A percentile compares a stretch with the other conserved stretches of the same genome.
These are phyloP conservation scores for Piloderma croceum DNA, from an alignment of 768 basidiomycete species.

Conservation along the genomic window DNA sequence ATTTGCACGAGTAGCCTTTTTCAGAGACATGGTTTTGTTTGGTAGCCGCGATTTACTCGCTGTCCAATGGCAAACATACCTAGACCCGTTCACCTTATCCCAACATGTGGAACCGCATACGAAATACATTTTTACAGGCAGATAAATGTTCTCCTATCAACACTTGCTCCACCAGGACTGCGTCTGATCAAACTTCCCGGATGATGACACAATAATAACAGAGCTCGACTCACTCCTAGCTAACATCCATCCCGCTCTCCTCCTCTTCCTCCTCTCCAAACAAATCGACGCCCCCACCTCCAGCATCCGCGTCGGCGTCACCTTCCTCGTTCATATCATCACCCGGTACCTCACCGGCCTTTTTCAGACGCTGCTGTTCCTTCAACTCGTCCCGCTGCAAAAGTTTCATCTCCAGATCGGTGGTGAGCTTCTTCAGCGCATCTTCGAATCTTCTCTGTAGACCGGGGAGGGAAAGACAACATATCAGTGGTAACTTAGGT, in stretches of 20 bases:
- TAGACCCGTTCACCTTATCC: too few relatives aligned
- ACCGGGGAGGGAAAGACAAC: background rate
- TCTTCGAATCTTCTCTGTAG: slow-evolving; percentile 88
- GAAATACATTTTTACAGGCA: too few relatives aligned
- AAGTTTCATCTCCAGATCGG: slow-evolving; percentile 81
- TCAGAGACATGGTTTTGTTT: too few relatives aligned
- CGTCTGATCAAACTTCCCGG: too few relatives aligned
- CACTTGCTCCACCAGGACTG: too few relatives aligned
- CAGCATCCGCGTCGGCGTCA: slow-evolving; percentile 30
- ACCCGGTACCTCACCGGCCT: slow-evolving; percentile 51
- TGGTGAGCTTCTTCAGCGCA: slow-evolving; percentile 78
- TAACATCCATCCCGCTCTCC: slow-evolving; percentile 24
- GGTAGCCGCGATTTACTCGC: too few relatives aligned
- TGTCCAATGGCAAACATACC: too few relatives aligned
- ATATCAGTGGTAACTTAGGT: slow-evolving; percentile 1
- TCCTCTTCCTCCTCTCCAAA: slow-evolving; percentile 16
- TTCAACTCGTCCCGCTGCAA: slow-evolving; percentile 75
- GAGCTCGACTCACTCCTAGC: slow-evolving; percentile 7
- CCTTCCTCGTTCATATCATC: slow-evolving; percentile 39
- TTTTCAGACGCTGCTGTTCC: slow-evolving; percentile 65
- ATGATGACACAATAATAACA: too few relatives aligned
- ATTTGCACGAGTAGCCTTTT: too few relatives aligned
- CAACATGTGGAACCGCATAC: too few relatives aligned
- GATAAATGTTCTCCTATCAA: too few relatives aligned
- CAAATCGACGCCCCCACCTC: slow-evolving; percentile 26